phyloP scores from a whole-genome alignment of 805 yeast species.

The Yamadazyma paraphyllophila region DNA sequence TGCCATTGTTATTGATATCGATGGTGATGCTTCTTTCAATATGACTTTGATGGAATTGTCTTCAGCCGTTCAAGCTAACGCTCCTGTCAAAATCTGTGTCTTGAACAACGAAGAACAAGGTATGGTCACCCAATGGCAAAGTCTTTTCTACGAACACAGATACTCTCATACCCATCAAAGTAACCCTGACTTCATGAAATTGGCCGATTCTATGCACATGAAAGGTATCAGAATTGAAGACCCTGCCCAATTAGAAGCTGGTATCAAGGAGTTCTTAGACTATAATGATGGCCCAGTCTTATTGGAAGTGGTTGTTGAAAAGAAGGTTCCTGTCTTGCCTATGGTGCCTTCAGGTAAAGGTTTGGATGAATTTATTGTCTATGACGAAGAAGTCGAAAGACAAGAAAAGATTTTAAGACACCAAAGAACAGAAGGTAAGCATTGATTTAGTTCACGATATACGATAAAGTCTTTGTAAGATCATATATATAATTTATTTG shows the following conservation, averaged over 20 bases:
- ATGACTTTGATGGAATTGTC: constrained; percentile 94
- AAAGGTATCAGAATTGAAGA: constrained; percentile 72
- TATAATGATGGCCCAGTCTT: constrained; percentile 78
- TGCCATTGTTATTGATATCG: constrained; percentile 92
- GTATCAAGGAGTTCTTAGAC: constrained; percentile 64
- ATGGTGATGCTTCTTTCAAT: constrained; percentile 98
- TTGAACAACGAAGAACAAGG: constrained; percentile 99
- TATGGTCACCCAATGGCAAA: constrained; percentile 99
- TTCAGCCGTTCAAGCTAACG: constrained; percentile 89
- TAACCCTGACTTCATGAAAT: constrained; percentile 89
- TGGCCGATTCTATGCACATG: constrained; percentile 93
- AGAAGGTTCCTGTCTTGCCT: constrained; percentile 94
- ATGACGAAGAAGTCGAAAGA: constrained; percentile 78
- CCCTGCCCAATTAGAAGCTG: constrained; percentile 56
- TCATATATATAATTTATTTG: neutral
- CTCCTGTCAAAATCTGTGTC: constrained; percentile 86
- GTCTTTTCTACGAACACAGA: constrained; percentile 93
- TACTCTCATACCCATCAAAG: constrained; percentile 97
- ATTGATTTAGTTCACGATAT: constrained; percentile 30
- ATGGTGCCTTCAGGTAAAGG: constrained; percentile 98
- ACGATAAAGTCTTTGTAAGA: neutral
- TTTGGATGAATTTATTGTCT: constrained; percentile 85
- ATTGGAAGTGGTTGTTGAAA: constrained; percentile 86
- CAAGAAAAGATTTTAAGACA: constrained; percentile 65
- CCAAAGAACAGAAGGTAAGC: constrained; percentile 71